Base-by-base conservation (phyloP, 2,329 filamentous ascomycete species). In the Huntiella decipiens region DNA sequence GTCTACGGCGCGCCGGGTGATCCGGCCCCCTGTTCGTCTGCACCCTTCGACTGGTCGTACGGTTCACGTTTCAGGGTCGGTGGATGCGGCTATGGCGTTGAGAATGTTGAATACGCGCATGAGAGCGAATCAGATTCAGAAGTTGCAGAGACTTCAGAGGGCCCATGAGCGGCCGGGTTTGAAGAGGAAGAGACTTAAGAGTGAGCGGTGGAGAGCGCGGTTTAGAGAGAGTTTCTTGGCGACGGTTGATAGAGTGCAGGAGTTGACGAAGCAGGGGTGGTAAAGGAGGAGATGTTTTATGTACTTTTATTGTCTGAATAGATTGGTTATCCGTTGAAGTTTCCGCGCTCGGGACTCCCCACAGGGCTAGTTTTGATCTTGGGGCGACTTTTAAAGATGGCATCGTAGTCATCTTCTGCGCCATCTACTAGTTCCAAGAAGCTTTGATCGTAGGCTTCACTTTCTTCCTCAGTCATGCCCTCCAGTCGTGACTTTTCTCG, bases 301-400 rank as follows among this genome's bases (percentile, higher is more conserved):
- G 22, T 28, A 28, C 22, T 28, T 28, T 28, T 28, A 28, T 28
- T 28, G 22, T 28, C 22, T 28, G 22, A 28, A 28, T 28, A 28
- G 22, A 28, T 28, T 28, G 22, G 22, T 28, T 28, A 28, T 28
- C 45, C 38, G 11, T 17, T 41, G 33, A 45, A 49, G 28, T 41
- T 44, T 44, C 43, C 44, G 11, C 47, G 44, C 17, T 43, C 61
- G 2, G 71, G 71, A 46, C 65, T 71, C 6, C 65, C 63, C 2
- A 76, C 58, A 1, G 86, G 85, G 58, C 85, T 93, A 8, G 74
- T 73, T 52, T 79, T 78, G 53, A 95, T 75, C 59, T 77, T 81
- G 0, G 87, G 87, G 52, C 87, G 64, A 52, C 82, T 87, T 61
- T 79, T 83, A 58, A 95, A 95, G 1, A 94, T 79, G 19, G 79